Evolutionary conservation across 129 eudicot genomes (phyloP), one percentile per base, ranked within the genome.

Genomic region (Flaveria sonorensis): DNA sequence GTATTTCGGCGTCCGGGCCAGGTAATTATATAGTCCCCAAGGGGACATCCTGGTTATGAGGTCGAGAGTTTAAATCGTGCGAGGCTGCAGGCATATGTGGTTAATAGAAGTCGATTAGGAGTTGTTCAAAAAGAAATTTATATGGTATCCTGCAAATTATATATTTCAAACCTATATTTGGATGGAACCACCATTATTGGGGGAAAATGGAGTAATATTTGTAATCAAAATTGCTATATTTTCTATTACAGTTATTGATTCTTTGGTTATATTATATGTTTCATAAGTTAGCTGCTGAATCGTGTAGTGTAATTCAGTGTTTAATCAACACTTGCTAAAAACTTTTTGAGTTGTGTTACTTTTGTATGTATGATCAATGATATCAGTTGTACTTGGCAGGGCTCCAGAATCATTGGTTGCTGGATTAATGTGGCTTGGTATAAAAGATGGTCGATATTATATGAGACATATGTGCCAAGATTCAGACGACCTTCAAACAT

Each of bases 401-500:
- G 79, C 88, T 76, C 92, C 97, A 28, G 82, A 86, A 77, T 91
- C 99, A 48, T 81, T 95, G 85, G 77, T 95, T 76, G 94, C 88
- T 71, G 99, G 99, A 20, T 78, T 95, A 71, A 95, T 95, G 97
- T 95, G 99, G 99, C 74, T 95, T 82, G 97, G 93, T 67, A 89
- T 83, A 13, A 89, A 92, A 84, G 96, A 92, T 65, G 97, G 97
- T 23, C 84, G 86, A 72, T 95, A 86, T 81, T 60, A 20, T 53
- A 84, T 95, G 86, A 84, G 99, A 61, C 99, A 95, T 82, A 81
- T 89, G 10, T 95, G 99, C 83, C 92, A 95, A 85, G 86, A 95
- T 84, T 82, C 96, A 7, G 99, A 95, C 57, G 96, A 89, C 13
- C 93, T 95, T 18, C 87, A 84, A 42, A 89, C 87, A 66, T 95